These are phyloP conservation scores for Bimuria novae-zelandiae DNA, from an alignment of 2,329 filamentous ascomycete genomes.

Conservation along the genomic window DNA sequence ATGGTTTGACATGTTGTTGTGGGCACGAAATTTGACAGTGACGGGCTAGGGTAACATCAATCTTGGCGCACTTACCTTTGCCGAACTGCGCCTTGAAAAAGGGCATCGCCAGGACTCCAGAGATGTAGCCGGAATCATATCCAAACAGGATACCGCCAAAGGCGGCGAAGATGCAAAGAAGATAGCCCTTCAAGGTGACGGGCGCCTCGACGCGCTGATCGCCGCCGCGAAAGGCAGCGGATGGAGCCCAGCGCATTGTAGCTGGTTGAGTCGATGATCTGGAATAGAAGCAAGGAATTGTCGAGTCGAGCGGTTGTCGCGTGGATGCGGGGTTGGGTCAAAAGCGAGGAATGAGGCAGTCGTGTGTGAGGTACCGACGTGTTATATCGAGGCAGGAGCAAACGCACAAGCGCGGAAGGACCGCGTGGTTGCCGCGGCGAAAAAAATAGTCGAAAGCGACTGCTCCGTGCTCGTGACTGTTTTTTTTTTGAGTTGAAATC, in stretches of 20 bases:
- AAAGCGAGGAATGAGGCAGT: conserved; percentile 3
- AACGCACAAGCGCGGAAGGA: background rate
- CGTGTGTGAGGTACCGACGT: background rate
- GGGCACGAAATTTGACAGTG: background rate
- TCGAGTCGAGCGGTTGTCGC: background rate
- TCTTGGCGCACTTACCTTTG: conserved; percentile 39
- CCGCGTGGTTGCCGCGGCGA: background rate
- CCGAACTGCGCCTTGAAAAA: conserved; percentile 44
- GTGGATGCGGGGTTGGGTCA: background rate
- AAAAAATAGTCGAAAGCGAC: background rate
- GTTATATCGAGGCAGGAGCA: conserved; percentile 13
- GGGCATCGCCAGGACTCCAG: conserved; percentile 60
- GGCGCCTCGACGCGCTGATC: conserved; percentile 59
- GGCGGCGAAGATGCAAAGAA: conserved; percentile 54
- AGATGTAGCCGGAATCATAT: conserved; percentile 78
- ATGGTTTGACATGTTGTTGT: background rate
- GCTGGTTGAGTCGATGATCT: background rate
- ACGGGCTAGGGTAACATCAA: background rate
- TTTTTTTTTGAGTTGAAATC: conserved; percentile 1
- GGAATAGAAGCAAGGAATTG: conserved; percentile 2
- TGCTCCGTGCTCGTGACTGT: background rate
- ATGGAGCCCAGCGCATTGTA: conserved; percentile 33
- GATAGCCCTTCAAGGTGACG: conserved; percentile 52
- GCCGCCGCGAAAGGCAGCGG: conserved; percentile 42
- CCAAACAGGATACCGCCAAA: conserved; percentile 72